A percentile compares a stretch with the other conserved stretches of the same genome.
phyloP scores from a whole-genome alignment of 768 basidiomycete species.

The Phanerodontia chrysosporium region DNA sequence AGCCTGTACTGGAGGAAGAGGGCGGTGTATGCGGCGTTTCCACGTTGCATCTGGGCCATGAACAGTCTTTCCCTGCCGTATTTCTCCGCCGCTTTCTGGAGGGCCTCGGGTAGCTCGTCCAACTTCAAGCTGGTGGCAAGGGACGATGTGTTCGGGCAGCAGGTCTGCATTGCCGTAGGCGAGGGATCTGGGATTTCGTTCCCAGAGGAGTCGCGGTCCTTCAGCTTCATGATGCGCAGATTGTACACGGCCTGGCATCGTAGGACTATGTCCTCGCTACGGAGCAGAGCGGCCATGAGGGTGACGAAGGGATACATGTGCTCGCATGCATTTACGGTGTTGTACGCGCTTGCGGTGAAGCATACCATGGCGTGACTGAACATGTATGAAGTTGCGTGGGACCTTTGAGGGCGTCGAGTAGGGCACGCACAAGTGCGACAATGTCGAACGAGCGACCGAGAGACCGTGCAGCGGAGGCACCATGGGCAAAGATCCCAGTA shows the following conservation, averaged over 20 bases:
- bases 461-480: neutral
- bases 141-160: neutral
- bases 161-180: neutral
- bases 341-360: neutral
- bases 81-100: neutral
- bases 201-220: neutral
- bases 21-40: neutral
- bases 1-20: neutral
- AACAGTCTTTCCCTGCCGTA: neutral
- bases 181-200: neutral
- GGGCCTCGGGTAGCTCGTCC: neutral
- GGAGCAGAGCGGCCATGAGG: neutral
- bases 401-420: neutral
- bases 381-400: neutral
- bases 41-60: neutral
- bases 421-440: neutral
- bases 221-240: neutral
- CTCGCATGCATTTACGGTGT: neutral
- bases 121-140: neutral
- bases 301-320: neutral
- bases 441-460: neutral
- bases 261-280: neutral
- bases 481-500: slow-evolving; percentile 2
- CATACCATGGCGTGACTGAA: slow-evolving; percentile 4
- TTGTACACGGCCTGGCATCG: neutral